phyloP scores from a whole-genome alignment of 352 stramenopile genomes.

The Phytophthora sojae region DNA sequence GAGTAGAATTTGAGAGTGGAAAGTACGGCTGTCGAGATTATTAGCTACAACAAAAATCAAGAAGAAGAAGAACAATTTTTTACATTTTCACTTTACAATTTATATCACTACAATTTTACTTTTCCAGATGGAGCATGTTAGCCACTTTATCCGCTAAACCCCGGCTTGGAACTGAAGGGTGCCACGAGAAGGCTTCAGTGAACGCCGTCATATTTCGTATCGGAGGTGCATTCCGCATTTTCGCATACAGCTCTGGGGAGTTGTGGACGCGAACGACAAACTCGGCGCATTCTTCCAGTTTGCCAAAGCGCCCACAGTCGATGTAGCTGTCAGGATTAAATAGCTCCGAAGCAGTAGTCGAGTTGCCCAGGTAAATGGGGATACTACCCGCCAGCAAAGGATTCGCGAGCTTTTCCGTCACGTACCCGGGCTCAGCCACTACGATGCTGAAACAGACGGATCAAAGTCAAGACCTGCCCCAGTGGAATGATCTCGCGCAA shows the following conservation, averaged over 20 bases:
- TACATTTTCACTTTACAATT: no score
- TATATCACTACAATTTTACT: no score
- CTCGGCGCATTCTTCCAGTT: slow-evolving; percentile 41
- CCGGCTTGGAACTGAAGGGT: slow-evolving; percentile 38
- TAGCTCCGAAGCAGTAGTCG: slow-evolving; percentile 32
- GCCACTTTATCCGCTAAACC: slow-evolving; percentile 6
- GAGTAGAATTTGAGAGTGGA: no score
- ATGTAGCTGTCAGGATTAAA: slow-evolving; percentile 67
- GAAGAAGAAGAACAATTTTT: no score
- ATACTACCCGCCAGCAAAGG: slow-evolving; percentile 63
- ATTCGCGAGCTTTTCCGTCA: slow-evolving; percentile 74
- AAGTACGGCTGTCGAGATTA: no score
- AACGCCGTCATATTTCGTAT: slow-evolving; percentile 44
- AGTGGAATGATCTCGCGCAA: slow-evolving; percentile 2
- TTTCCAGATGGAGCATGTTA: not conserved
- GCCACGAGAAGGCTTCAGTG: slow-evolving; percentile 50
- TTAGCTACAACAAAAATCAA: no score
- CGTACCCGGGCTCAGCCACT: slow-evolving; percentile 44
- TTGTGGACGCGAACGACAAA: slow-evolving; percentile 49
- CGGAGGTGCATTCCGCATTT: slow-evolving; percentile 35
- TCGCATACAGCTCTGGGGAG: slow-evolving; percentile 38
- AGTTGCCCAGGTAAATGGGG: slow-evolving; percentile 68
- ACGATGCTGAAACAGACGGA: slow-evolving; percentile 1
- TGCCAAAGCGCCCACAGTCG: slow-evolving; percentile 53
- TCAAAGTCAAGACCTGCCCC: not conserved